Evolutionary conservation across 2,329 filamentous ascomycete species (phyloP), one percentile per base, ranked within the genome.

Genomic region (Cladosporium austrohemisphaericum): DNA sequence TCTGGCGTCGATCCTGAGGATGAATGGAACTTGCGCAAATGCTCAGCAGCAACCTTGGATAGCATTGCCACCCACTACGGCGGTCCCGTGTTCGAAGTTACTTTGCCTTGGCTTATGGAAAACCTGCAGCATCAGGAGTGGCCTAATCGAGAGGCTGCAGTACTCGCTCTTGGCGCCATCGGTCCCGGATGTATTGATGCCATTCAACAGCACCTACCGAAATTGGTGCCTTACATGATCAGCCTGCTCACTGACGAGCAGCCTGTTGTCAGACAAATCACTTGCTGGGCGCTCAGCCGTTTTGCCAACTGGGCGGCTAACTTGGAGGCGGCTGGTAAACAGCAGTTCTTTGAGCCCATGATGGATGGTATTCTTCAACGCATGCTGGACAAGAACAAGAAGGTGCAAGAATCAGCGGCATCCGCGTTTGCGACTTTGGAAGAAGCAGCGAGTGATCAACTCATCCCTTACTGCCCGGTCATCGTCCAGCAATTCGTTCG

Each of bases 361-460:
- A 95, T 98, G 90, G 92, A 95, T 55, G 93, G 92, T 5, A 91
- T 98, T 41, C 74, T 98, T 50, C 84, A 83, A 53, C 88, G 91
- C 64, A 98, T 98, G 93, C 76, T 98, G 38, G 93, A 98, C 70
- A 84, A 81, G 66, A 97, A 97, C 77, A 98, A 98, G 75, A 90
- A 92, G 67, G 93, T 98, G 1, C 93, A 98, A 66, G 92, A 97
- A 69, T 92, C 93, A 13, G 93, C 87, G 20, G 92, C 92, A 1
- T 97, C 92, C 3, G 92, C 92, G 7, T 97, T 98, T 71, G 92
- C 93, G 3, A 94, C 92, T 62, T 78, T 98, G 7, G 93, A 97
- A 68, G 93, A 97, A 67, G 94, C 94, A 68, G 88, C 93, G 0
- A 88, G 88, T 51, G 82, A 82, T 55, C 79, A 84, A 53, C 73